These are phyloP conservation scores for Solanum chiquidenum DNA, from an alignment of 257 asterid species.

Conservation along the genomic window DNA sequence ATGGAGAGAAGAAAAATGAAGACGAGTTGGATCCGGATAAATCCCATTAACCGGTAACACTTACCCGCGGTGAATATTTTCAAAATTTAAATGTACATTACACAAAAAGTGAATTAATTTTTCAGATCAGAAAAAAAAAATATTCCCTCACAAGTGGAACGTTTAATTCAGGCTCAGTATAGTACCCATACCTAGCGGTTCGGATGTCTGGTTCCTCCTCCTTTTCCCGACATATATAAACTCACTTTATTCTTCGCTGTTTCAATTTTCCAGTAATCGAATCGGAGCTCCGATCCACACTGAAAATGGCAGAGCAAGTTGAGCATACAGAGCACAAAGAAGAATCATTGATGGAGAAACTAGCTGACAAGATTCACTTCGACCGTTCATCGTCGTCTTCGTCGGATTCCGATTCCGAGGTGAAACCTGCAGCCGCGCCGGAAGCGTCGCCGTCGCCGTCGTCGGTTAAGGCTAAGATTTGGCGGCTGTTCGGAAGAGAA, in stretches of 20 bases:
- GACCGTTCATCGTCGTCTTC: slow-evolving; percentile 12
- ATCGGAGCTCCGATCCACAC: background rate
- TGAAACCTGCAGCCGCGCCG: background rate
- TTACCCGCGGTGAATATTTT: background rate
- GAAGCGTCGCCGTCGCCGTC: slow-evolving; percentile 24
- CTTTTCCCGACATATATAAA: background rate
- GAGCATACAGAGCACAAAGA: slow-evolving; percentile 51
- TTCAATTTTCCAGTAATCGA: background rate
- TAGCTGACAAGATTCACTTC: slow-evolving; percentile 44
- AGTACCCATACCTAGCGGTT: background rate
- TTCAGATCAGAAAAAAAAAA: background rate
- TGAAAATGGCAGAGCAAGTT: slow-evolving; percentile 62
- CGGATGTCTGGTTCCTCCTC: background rate
- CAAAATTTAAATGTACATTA: background rate
- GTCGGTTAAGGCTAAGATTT: slow-evolving; percentile 30
- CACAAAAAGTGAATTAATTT: background rate
- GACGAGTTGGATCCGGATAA: too few relatives aligned
- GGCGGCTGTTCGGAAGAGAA: slow-evolving; percentile 48
- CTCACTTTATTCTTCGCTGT: background rate
- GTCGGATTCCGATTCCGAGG: slow-evolving; percentile 45
- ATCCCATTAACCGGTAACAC: too few relatives aligned
- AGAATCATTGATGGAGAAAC: slow-evolving; percentile 51
- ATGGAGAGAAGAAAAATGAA: too few relatives aligned
- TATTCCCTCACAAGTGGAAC: background rate
- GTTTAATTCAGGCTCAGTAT: background rate